A percentile compares a stretch with the other conserved stretches of the same genome.
phyloP scores from a whole-genome alignment of 768 basidiomycete species.

The Leccinum ochraceum region DNA sequence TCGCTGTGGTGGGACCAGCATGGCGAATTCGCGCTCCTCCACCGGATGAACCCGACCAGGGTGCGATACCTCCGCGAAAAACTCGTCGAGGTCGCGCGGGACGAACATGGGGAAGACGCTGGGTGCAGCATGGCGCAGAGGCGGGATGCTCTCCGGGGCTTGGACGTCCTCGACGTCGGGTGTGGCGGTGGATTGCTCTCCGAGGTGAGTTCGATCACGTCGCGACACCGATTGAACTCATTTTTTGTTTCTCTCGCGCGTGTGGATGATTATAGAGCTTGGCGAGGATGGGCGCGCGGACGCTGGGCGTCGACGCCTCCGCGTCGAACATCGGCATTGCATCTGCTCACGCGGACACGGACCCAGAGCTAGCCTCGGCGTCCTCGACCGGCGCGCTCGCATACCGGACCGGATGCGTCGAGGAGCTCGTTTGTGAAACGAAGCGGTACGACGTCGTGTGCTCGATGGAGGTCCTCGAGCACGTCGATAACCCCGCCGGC shows the following conservation, averaged over 20 bases:
- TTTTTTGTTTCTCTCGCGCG: neutral
- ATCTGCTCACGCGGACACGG: slow-evolving; percentile 73
- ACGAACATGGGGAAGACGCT: slow-evolving; percentile 45
- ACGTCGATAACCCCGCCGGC: slow-evolving; percentile 87
- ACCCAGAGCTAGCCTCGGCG: slow-evolving; percentile 54
- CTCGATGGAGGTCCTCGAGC: slow-evolving; percentile 97
- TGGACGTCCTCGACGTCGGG: slow-evolving; percentile 85
- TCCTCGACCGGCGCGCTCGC: slow-evolving; percentile 38
- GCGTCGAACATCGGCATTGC: slow-evolving; percentile 86
- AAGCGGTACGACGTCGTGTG: slow-evolving; percentile 89
- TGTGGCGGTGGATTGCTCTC: slow-evolving; percentile 94
- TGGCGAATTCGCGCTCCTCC: slow-evolving; percentile 86
- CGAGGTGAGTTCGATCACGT: slow-evolving; percentile 58
- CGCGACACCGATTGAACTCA: neutral
- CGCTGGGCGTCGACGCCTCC: slow-evolving; percentile 91
- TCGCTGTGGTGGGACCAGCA: slow-evolving; percentile 96
- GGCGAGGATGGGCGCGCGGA: slow-evolving; percentile 84
- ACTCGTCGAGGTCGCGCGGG: slow-evolving; percentile 59
- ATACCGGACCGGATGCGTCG: slow-evolving; percentile 76
- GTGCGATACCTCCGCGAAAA: slow-evolving; percentile 83
- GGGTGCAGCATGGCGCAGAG: slow-evolving; percentile 31
- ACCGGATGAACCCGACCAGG: slow-evolving; percentile 93
- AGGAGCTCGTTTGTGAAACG: slow-evolving; percentile 63
- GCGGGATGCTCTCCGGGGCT: slow-evolving; percentile 51
- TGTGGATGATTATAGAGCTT: slow-evolving; percentile 56